A percentile compares a stretch with the other conserved stretches of the same genome.
phyloP scores from a whole-genome alignment of 2,329 filamentous ascomycete species.

The Penicillium sp. region DNA sequence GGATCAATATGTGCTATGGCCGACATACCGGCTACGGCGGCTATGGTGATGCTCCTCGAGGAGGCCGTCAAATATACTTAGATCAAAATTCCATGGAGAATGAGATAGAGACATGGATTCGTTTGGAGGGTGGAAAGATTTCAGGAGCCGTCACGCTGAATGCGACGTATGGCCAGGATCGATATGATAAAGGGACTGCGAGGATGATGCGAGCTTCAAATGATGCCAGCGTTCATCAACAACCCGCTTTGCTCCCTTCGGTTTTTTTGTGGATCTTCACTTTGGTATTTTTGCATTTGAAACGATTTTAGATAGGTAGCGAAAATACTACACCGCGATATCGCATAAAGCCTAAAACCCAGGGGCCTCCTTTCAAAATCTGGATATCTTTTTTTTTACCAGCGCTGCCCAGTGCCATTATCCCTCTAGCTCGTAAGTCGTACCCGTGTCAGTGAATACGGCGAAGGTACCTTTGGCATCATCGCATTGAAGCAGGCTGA shows the following conservation, averaged over 20 bases:
- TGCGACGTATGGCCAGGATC: constrained; percentile 59
- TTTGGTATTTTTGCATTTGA: not conserved
- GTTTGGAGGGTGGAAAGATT: constrained; percentile 58
- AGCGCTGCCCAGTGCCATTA: too few relatives aligned
- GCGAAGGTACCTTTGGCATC: not conserved
- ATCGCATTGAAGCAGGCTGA: not conserved
- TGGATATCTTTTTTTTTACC: too few relatives aligned
- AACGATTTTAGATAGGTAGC: not conserved
- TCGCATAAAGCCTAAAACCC: too few relatives aligned
- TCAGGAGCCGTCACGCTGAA: constrained; percentile 60
- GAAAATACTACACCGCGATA: too few relatives aligned
- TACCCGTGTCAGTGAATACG: too few relatives aligned
- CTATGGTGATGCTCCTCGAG: constrained; percentile 66
- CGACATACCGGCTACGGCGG: constrained; percentile 71
- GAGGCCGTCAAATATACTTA: constrained; percentile 59
- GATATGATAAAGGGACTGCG: constrained; percentile 40
- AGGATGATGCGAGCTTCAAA: not conserved
- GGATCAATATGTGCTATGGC: constrained; percentile 58
- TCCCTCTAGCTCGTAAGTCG: too few relatives aligned
- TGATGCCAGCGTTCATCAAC: not conserved
- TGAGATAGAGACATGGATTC: constrained; percentile 62
- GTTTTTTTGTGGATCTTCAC: not conserved
- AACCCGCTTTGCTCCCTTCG: not conserved
- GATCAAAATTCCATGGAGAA: constrained; percentile 46
- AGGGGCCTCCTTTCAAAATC: too few relatives aligned